Conservation (phyloP, 2,329 filamentous ascomycete genomes). For the Fusarium lateritium region DNA sequence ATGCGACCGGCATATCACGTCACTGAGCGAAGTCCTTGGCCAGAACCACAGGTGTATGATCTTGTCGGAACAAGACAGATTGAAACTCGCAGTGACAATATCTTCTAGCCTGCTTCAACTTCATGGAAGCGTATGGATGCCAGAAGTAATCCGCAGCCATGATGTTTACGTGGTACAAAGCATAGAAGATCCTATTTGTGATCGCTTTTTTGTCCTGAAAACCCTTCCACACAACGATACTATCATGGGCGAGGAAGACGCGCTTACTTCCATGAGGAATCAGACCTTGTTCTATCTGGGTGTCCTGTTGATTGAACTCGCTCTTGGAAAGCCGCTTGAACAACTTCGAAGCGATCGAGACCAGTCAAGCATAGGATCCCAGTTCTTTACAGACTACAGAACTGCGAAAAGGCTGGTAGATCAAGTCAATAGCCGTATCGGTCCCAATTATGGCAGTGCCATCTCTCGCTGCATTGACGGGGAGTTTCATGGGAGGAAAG, state of each 20-base stretch:
- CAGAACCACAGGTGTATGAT: background rate
- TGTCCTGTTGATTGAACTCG: accelerated
- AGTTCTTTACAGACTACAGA: background rate
- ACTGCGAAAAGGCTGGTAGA: background rate
- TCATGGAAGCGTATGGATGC: background rate
- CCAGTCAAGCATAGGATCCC: background rate
- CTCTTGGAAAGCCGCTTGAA: background rate
- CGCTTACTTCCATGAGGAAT: background rate
- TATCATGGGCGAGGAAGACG: no score
- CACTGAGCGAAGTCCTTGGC: background rate
- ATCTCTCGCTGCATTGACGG: background rate
- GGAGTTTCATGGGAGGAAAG: background rate
- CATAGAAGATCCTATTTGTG: background rate
- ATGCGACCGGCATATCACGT: background rate
- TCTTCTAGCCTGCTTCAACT: background rate
- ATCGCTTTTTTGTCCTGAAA: background rate
- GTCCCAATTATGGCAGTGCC: background rate
- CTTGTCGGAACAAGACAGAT: background rate
- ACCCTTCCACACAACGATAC: background rate
- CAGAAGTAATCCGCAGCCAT: background rate
- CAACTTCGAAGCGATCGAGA: background rate
- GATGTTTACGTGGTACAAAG: background rate
- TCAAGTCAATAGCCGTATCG: background rate
- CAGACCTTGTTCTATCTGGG: background rate
- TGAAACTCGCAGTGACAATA: background rate